Evolutionary conservation across 2,329 filamentous ascomycete genomes (phyloP).

Genomic region (Bipolaris gigantea): DNA sequence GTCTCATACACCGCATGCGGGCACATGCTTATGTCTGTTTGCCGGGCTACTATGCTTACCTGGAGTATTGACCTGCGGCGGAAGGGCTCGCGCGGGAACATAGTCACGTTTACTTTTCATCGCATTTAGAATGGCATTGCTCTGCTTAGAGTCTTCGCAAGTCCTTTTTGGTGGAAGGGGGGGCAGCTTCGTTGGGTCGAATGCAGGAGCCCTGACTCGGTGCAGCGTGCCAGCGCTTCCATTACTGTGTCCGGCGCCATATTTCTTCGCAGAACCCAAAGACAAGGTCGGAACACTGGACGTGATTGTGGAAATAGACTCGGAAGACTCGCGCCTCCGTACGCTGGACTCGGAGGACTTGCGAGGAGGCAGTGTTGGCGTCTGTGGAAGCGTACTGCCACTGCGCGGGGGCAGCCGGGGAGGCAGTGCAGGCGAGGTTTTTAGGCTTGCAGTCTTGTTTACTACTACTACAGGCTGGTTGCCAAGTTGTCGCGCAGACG

Average conservation of each 20-base stretch:
- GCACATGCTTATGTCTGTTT: not conserved
- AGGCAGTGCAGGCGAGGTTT: constrained; percentile 36
- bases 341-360: constrained; percentile 47
- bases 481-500: constrained; percentile 38
- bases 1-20: not conserved
- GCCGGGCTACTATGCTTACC: constrained; percentile 9
- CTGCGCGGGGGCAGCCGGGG: constrained; percentile 54
- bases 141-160: constrained; percentile 47
- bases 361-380: constrained; percentile 51
- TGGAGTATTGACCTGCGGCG: constrained; percentile 35
- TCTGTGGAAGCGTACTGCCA: constrained; percentile 40
- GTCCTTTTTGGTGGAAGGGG: constrained; percentile 55
- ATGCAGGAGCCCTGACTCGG: constrained; percentile 58
- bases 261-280: constrained; percentile 51
- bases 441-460: constrained; percentile 20
- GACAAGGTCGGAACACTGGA: constrained; percentile 54
- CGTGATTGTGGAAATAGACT: constrained; percentile 57
- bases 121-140: constrained; percentile 41
- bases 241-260: constrained; percentile 39
- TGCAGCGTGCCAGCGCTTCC: constrained; percentile 35
- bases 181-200: constrained; percentile 58
- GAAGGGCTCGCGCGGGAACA: constrained; percentile 28
- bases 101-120: constrained; percentile 41
- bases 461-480: constrained; percentile 43
- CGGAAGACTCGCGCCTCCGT: constrained; percentile 43